Percentiles rank a stretch among this genome's conserved stretches.
Conservation (phyloP, 805 yeast species). For the Ogataea paraovalis region DNA sequence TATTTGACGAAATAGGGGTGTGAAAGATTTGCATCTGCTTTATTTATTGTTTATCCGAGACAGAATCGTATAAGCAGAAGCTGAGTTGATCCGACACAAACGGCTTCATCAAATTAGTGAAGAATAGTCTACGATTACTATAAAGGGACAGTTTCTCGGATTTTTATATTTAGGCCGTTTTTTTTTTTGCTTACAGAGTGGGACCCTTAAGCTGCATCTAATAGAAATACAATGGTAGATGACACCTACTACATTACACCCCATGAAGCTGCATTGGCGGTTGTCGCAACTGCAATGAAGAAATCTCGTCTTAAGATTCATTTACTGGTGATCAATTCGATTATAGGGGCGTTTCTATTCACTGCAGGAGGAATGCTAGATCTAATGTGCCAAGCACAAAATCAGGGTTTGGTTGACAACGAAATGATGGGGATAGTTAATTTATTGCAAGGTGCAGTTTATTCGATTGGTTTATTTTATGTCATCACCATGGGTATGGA, state of each 20-base stretch:
- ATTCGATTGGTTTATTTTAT: conserved; percentile 69
- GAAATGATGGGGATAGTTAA: conserved; percentile 50
- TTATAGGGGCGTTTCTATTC: conserved; percentile 68
- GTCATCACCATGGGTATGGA: conserved; percentile 76
- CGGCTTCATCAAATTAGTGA: not conserved
- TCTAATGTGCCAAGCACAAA: conserved; percentile 49
- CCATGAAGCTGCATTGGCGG: conserved; percentile 78
- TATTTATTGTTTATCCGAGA: not conserved
- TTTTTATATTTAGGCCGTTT: not conserved
- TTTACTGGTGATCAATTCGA: conserved; percentile 56
- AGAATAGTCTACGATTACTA: not conserved
- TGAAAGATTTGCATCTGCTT: not conserved
- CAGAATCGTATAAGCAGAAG: not conserved
- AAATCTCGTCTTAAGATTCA: conserved; percentile 65
- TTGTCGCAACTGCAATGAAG: conserved; percentile 83
- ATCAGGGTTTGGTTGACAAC: conserved; percentile 36
- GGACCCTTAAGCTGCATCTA: not conserved
- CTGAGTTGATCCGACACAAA: not conserved
- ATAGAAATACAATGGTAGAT: conserved; percentile 21
- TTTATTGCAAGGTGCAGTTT: conserved; percentile 56
- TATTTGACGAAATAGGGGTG: too few relatives aligned
- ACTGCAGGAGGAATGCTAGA: conserved; percentile 71
- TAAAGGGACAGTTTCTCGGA: not conserved
- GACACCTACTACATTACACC: conserved; percentile 65
- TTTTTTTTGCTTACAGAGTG: not conserved